These are phyloP conservation scores for Schrenkiella parvula DNA, from an alignment of 345 rosid genomes.

Conservation along the genomic window DNA sequence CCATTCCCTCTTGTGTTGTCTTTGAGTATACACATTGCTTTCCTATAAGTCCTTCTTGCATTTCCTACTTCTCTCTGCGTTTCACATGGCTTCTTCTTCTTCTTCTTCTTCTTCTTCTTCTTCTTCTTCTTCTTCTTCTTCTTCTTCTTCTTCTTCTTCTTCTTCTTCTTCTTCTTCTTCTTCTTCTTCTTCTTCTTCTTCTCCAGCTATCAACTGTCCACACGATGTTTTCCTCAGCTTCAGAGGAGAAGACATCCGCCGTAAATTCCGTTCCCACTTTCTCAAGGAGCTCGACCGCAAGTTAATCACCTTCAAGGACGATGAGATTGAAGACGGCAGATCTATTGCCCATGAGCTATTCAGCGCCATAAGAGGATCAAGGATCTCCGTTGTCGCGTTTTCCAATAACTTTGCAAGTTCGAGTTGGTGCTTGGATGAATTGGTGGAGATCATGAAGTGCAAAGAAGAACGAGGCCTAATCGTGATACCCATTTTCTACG, in stretches of 20 bases:
- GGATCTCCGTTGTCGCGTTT: background rate
- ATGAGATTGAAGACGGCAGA: background rate
- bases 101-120: background rate
- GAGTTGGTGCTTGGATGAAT: slow-evolving; percentile 1
- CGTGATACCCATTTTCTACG: slow-evolving; percentile 1
- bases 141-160: background rate
- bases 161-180: background rate
- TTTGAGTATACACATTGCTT: background rate
- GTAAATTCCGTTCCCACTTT: background rate
- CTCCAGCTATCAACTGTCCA: background rate
- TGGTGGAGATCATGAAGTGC: background rate
- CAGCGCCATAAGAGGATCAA: background rate
- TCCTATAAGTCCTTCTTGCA: background rate
- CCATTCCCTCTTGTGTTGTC: background rate
- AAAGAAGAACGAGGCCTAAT: background rate
- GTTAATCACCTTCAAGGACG: slow-evolving; percentile 1
- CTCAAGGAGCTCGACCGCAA: slow-evolving; percentile 3
- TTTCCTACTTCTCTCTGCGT: background rate
- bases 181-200: background rate
- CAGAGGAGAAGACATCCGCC: background rate
- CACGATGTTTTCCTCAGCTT: slow-evolving; percentile 12
- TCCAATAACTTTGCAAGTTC: background rate
- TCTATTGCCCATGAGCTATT: background rate
- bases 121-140: background rate
- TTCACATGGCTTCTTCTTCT: background rate